Evolutionary conservation across 2,329 filamentous ascomycete genomes (phyloP), one percentile per base, ranked within the genome.

Genomic region (Metarhizium album): DNA sequence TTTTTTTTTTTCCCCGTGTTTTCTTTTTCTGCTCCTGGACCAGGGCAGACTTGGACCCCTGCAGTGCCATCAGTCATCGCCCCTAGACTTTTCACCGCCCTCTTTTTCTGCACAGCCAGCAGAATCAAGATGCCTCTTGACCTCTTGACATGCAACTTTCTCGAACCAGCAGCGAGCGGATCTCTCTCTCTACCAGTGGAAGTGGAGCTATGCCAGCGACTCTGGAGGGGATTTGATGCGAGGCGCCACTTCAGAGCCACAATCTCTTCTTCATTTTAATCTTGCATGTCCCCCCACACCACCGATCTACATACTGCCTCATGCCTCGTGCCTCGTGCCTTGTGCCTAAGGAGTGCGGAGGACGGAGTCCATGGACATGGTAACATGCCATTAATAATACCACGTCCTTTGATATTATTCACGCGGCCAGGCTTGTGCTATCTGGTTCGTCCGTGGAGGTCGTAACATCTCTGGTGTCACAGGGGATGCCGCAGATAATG

Each of bases 81-180:
- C n/a, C n/a, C n/a, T n/a, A n/a, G n/a, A n/a, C n/a, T 55, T 56
- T 55, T 56, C 55, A 57, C 56, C 56, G 55, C 55, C 52, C 52
- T n/a, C n/a, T 48, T 54, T 50, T 57, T 50, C 43, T 37, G 38
- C 45, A 37, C 27, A 38, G 47, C 40, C 47, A 49, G 47, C 47
- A 43, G 23, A 31, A 31, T 23, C 27, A 42, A 42, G 37, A 33
- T 29, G 20, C 42, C 22, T 45, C 42, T n/a, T 45, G 42, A 16
- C 24, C 22, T 45, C 42, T n/a, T 45, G 42, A 16, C 24, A n/a
- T 29, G 31, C 11, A n/a, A 47, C 31, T 35, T n/a, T 45, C 40
- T 35, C 13, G 42, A 31, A 27, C n/a, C 18, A 31, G 47, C 18
- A 49, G 47, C 40, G 27, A 49, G 47, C 40, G 40, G 47, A 24